These are phyloP conservation scores for Pichia exigua DNA, from an alignment of 805 yeast genomes.

Conservation along the genomic window DNA sequence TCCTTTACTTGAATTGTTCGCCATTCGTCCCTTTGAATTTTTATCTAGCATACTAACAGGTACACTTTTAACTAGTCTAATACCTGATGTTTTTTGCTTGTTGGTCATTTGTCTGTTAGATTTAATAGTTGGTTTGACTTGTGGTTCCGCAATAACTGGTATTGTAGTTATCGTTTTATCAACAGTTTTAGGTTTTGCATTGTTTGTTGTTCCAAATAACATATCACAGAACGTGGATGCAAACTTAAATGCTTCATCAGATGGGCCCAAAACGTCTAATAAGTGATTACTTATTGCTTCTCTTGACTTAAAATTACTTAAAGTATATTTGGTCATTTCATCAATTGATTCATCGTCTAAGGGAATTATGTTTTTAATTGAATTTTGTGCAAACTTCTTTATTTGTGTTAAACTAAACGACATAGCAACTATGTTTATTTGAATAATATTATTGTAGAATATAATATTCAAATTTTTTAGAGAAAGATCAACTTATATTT, in stretches of 20 bases:
- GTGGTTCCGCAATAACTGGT: neutral
- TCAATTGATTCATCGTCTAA: slow-evolving; percentile 47
- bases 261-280: slow-evolving; percentile 48
- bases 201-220: slow-evolving; percentile 25
- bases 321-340: slow-evolving; percentile 49
- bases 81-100: slow-evolving; percentile 10
- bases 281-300: slow-evolving; percentile 46
- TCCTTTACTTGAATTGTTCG: slow-evolving; percentile 18
- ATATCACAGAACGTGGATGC: slow-evolving; percentile 36
- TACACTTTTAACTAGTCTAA: slow-evolving; percentile 1
- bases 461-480: neutral
- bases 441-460: too few relatives aligned
- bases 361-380: slow-evolving; percentile 37
- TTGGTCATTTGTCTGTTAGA: neutral
- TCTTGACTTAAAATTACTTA: slow-evolving; percentile 35
- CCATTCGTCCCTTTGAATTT: slow-evolving; percentile 11
- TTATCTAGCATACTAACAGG: neutral
- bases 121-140: neutral
- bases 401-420: slow-evolving; percentile 20
- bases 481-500: too few relatives aligned
- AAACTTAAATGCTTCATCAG: slow-evolving; percentile 43
- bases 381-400: slow-evolving; percentile 16
- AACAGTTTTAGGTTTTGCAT: neutral
- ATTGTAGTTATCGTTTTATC: slow-evolving; percentile 1
- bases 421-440: neutral